Evolutionary conservation across 2,329 filamentous ascomycete species (phyloP), one percentile per base, ranked within the genome.

Genomic region (Alternaria conjuncta): DNA sequence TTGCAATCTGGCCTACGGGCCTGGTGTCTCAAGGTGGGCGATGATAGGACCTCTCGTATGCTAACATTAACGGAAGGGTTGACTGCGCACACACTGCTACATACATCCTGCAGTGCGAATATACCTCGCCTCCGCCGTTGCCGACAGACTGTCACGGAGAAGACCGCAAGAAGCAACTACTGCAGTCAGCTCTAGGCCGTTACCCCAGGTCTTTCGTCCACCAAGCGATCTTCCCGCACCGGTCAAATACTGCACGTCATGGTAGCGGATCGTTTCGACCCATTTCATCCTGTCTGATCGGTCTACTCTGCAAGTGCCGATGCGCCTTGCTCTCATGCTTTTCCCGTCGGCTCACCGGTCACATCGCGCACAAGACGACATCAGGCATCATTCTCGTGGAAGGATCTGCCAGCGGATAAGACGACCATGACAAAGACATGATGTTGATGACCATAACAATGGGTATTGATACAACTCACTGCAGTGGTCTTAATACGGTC

Each of bases 121-220:
- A 8, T 6, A 43, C 41, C 50, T 51, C 26, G 49, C 10, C 44
- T 9, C 57, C 57, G 64, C 59, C 45, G 23, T 58, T 68, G 57
- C 66, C 59, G 59, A 45, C 23, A 47, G 12, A 36, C 25, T 20
- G 6, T 32, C 23, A 23, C 36, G 53, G 57, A 55, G 43, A 53
- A 36, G 25, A 41, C 59, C 32, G 50, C 45, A 59, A 23, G 49
- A 28, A 57, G 55, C 51, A 30, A 47, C 46, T 53, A 44, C 64
- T 67, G 64, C 66, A 64, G 62, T 69, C 64, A 69, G 64, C 64
- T 55, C 57, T 44, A 60, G 49, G 53, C 25, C 30, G 43, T 44
- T 41, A 36, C 45, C 13, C 41, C 55, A 58, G 23, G 50, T 61
- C 49, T 45, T 46, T 18, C 46, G 44, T 30, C 49, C 23, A 23